A percentile compares a stretch with the other conserved stretches of the same genome.
Evolutionary conservation across 352 stramenopile species (phyloP).

Genomic region (Phytophthora boehmeriae): DNA sequence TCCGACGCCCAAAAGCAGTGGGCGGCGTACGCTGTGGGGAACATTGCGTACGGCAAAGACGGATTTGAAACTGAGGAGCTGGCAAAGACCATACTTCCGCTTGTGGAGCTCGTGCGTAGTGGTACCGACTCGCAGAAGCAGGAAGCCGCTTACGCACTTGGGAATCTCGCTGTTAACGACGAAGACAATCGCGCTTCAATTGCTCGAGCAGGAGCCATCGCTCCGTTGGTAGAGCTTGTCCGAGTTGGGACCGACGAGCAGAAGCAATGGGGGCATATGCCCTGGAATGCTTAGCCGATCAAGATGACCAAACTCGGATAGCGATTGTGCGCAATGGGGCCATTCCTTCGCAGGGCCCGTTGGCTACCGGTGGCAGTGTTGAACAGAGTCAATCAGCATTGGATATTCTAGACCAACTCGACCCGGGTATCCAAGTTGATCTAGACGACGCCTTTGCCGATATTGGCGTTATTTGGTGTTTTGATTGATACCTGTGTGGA

Average conservation of each 20-base stretch:
- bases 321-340: constrained; percentile 10
- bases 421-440: neutral
- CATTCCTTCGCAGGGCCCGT: constrained; percentile 8
- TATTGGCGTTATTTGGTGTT: constrained; percentile 7
- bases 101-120: constrained; percentile 20
- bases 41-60: constrained; percentile 24
- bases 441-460: neutral
- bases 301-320: constrained; percentile 6
- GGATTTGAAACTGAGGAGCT: constrained; percentile 5
- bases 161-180: constrained; percentile 13
- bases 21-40: constrained; percentile 22
- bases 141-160: constrained; percentile 22
- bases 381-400: constrained; percentile 5
- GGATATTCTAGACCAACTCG: constrained; percentile 1
- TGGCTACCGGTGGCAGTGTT: constrained; percentile 1
- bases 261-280: constrained; percentile 13
- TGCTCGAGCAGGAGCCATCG: constrained; percentile 19
- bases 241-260: constrained; percentile 4
- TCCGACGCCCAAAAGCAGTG: constrained; percentile 24
- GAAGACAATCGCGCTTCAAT: constrained; percentile 18
- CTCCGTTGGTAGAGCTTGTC: constrained; percentile 15
- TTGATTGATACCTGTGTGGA: neutral
- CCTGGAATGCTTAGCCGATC: constrained; percentile 10
- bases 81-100: constrained; percentile 19
- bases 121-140: constrained; percentile 25